Evolutionary conservation across 2,329 filamentous ascomycete genomes (phyloP).

Genomic region (Pseudogymnoascus sp.): DNA sequence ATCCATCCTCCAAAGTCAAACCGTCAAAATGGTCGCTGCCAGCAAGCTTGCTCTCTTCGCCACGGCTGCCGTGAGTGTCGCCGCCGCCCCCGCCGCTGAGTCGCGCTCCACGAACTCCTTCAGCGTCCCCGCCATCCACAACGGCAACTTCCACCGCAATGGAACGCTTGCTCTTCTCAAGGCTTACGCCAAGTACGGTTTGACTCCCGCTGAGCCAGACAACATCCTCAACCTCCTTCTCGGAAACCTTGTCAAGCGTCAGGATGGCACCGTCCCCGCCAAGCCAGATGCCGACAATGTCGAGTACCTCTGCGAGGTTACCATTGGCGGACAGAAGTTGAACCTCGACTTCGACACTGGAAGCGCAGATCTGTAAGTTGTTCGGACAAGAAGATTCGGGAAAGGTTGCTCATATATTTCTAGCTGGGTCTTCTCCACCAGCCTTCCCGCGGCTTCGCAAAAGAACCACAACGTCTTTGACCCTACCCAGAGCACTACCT

Average conservation of each 20-base stretch:
- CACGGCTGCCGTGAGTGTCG: neutral
- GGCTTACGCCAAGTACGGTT: slow-evolving; percentile 26
- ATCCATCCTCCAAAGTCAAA: neutral
- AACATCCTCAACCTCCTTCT: slow-evolving; percentile 15
- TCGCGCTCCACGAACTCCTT: slow-evolving; percentile 8
- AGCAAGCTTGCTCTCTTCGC: neutral
- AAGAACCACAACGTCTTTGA: slow-evolving; percentile 20
- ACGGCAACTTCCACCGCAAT: slow-evolving; percentile 23
- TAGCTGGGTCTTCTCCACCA: slow-evolving; percentile 27
- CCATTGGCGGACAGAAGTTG: slow-evolving; percentile 24
- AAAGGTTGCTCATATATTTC: neutral
- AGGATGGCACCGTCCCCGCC: slow-evolving; percentile 21
- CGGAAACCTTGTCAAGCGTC: slow-evolving; percentile 21
- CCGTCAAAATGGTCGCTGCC: neutral
- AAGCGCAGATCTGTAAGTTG: slow-evolving; percentile 25
- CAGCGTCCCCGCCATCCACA: slow-evolving; percentile 23
- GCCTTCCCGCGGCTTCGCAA: slow-evolving; percentile 15
- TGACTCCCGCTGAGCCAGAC: slow-evolving; percentile 21
- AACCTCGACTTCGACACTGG: slow-evolving; percentile 28
- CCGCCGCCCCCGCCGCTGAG: neutral
- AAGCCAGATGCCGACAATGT: slow-evolving; percentile 18
- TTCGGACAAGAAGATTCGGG: neutral
- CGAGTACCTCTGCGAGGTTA: slow-evolving; percentile 23
- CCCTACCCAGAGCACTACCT: slow-evolving; percentile 22
- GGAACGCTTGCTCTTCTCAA: slow-evolving; percentile 26